Evolutionary conservation across 2,329 filamentous ascomycete genomes (phyloP).

Genomic region (Monosporascus cannonballus): DNA sequence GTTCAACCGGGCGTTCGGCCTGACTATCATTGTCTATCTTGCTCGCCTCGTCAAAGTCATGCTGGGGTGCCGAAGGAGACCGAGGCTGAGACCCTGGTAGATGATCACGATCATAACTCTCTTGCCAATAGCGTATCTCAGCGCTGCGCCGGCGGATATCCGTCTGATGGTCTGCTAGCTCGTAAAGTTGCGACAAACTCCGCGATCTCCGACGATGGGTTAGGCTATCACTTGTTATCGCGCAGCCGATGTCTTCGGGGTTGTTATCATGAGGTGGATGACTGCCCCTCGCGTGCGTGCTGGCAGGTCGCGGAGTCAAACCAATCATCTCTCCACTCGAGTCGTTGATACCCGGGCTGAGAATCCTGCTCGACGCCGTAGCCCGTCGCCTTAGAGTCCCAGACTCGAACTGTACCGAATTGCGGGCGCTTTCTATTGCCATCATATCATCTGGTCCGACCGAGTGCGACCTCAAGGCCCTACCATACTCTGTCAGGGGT

Average conservation of each 20-base stretch:
- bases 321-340: conserved; percentile 43
- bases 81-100: no score
- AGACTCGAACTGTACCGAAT: conserved; percentile 43
- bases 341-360: conserved; percentile 29
- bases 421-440: conserved; percentile 47
- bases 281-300: conserved; percentile 46
- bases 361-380: conserved; percentile 35
- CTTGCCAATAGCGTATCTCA: conserved; percentile 59
- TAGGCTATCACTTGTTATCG: conserved; percentile 50
- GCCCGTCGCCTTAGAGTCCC: conserved; percentile 33
- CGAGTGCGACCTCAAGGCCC: conserved; percentile 56
- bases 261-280: conserved; percentile 34
- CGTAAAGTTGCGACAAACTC: conserved; percentile 50
- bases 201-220: conserved; percentile 49
- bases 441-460: conserved; percentile 49
- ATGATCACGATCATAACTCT: conserved; percentile 46
- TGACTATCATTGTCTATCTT: conserved; percentile 26
- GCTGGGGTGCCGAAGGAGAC: conserved; percentile 10
- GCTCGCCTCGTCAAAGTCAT: conserved; percentile 21
- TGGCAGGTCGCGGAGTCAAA: conserved; percentile 56
- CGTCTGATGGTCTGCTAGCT: conserved; percentile 27
- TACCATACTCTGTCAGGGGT: conserved; percentile 55
- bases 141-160: conserved; percentile 49
- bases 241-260: conserved; percentile 53
- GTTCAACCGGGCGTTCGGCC: conserved; percentile 25